Conservation (phyloP, 345 rosid species). For the Hirschfeldia incana region DNA sequence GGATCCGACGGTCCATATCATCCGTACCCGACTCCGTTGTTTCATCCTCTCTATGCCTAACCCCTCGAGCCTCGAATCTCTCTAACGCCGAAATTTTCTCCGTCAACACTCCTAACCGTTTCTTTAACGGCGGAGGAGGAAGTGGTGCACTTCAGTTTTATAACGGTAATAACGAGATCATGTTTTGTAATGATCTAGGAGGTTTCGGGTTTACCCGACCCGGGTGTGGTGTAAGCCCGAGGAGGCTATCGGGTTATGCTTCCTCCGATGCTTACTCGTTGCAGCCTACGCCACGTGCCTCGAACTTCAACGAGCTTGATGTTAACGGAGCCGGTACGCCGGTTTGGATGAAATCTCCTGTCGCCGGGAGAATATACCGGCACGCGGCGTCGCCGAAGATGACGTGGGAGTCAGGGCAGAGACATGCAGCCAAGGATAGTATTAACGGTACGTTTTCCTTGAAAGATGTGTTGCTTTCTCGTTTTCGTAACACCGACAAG, state of each 20-base stretch:
- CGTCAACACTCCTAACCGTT: constrained; percentile 51
- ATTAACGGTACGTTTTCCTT: constrained; percentile 45
- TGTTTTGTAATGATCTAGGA: constrained; percentile 51
- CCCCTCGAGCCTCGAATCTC: constrained; percentile 50
- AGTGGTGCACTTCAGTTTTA: constrained; percentile 45
- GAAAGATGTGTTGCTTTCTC: constrained; percentile 23
- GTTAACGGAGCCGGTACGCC: constrained; percentile 31
- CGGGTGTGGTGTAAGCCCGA: constrained; percentile 47
- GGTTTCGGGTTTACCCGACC: constrained; percentile 58
- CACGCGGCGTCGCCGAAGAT: constrained; percentile 67
- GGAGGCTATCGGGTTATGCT: constrained; percentile 59
- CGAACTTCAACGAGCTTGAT: constrained; percentile 51
- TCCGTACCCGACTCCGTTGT: constrained; percentile 39
- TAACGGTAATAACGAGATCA: constrained; percentile 45
- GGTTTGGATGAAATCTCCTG: constrained; percentile 46
- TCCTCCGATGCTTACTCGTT: constrained; percentile 77
- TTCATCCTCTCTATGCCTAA: constrained; percentile 44
- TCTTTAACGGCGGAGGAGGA: constrained; percentile 64
- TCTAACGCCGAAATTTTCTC: constrained; percentile 60
- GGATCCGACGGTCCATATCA: constrained; percentile 43
- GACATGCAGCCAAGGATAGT: constrained; percentile 56
- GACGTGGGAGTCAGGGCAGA: constrained; percentile 36
- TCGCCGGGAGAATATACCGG: constrained; percentile 63
- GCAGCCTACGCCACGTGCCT: constrained; percentile 54
- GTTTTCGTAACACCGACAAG: constrained; percentile 34